Evolutionary conservation across 257 asterid genomes (phyloP), one percentile per base, ranked within the genome.

Genomic region (Cinchona pubescens): DNA sequence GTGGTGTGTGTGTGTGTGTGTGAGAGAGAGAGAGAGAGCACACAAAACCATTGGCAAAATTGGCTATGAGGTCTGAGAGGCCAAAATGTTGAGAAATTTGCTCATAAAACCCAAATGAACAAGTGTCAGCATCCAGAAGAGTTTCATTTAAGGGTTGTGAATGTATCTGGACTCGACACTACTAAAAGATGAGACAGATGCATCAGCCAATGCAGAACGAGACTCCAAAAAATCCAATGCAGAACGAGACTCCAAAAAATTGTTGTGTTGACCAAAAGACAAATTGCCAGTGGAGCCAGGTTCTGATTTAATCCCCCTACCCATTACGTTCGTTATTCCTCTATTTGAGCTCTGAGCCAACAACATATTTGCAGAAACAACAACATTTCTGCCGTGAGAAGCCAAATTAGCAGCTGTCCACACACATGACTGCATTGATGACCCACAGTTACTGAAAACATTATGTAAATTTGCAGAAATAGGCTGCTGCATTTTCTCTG

Each of bases 151-250:
- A 67, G 79, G 90, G 89, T 53, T 88, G 92, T 4, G 92, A 84
- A 59, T 83, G n/a, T n/a, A n/a, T n/a, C n/a, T 87, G 65, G 96
- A 83, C 71, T 86, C 93, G 18, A 85, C 90, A 74, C 91, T 83
- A 73, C 92, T 83, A 80, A 85, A 89, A 75, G 93, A 85, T 40
- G 90, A 74, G 30, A 86, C 89, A 76, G 95, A 82, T 62, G 89
- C 88, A 86, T 89, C 93, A 46, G 89, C 89, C 84, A 89, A 79
- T 78, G 85, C 74, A 59, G 90, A 81, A 72, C 87, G 89, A 53
- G 89, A 82, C 71, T 86, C 96, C 82, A 86, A 72, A 78, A 82
- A 85, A 76, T 85, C 89, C 84, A 89, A 79, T 78, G 85, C 74
- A 59, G 90, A 81, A 72, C 87, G 89, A 53, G 89, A 82, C 71